phyloP scores from a whole-genome alignment of 805 yeast species.

The Cyberlindnera amylophila region DNA sequence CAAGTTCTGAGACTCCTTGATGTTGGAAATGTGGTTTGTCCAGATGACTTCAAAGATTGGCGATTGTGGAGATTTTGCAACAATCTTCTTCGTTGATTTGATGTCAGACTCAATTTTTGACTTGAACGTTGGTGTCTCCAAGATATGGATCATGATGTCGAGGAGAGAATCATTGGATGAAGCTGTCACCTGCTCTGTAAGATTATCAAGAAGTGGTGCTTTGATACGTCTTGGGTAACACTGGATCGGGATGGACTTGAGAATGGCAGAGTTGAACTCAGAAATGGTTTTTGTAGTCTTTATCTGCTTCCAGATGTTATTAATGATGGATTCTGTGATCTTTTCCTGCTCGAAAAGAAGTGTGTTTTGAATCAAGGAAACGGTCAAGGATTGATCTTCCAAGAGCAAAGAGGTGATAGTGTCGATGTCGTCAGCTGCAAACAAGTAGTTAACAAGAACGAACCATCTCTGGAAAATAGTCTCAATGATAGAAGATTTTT shows the following conservation, averaged over 20 bases:
- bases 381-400: conserved; percentile 20
- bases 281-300: conserved; percentile 1
- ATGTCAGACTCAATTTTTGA: conserved; percentile 47
- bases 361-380: conserved; percentile 32
- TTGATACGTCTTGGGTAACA: conserved; percentile 39
- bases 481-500: conserved; percentile 16
- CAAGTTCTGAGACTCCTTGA: conserved; percentile 28
- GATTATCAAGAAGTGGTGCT: conserved; percentile 26
- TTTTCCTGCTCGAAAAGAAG: conserved; percentile 45
- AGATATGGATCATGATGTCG: conserved; percentile 34
- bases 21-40: conserved; percentile 38
- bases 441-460: conserved; percentile 38
- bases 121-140: conserved; percentile 50
- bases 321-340: conserved; percentile 32
- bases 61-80: conserved; percentile 17
- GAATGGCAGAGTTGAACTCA: conserved; percentile 3
- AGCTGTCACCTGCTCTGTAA: conserved; percentile 14
- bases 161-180: conserved; percentile 8
- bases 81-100: conserved; percentile 20
- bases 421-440: conserved; percentile 30
- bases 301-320: conserved; percentile 17
- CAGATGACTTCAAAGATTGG: conserved; percentile 37
- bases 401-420: conserved; percentile 28
- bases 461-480: conserved; percentile 51
- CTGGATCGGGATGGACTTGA: conserved; percentile 43